Conservation (phyloP, 192 early-diverging fungal species). For the Podila verticillata region DNA sequence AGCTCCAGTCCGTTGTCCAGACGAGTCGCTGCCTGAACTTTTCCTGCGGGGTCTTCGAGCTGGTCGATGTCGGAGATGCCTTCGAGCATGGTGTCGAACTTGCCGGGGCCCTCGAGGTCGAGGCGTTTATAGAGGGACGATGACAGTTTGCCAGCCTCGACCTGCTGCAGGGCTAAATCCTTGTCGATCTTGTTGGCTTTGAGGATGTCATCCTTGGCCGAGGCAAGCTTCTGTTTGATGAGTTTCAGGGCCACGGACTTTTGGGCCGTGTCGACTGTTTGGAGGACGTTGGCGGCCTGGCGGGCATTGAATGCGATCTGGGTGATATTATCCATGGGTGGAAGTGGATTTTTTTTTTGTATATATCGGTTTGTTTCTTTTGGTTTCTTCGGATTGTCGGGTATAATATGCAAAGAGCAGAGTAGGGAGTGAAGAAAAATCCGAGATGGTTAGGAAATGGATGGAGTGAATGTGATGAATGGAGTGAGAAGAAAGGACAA, state of each 20-base stretch:
- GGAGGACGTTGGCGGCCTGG: constrained; percentile 76
- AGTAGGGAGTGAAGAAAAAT: background rate
- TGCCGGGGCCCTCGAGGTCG: constrained; percentile 86
- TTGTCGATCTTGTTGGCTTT: constrained; percentile 84
- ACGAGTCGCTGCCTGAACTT: constrained; percentile 78
- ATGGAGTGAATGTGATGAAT: background rate
- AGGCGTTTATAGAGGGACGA: constrained; percentile 86
- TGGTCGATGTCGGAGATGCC: constrained; percentile 90
- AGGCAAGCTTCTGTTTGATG: constrained; percentile 74
- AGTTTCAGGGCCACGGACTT: constrained; percentile 79
- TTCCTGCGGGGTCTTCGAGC: constrained; percentile 86
- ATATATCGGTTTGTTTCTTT: background rate
- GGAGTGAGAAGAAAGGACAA: background rate
- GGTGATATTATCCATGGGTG: constrained; percentile 36
- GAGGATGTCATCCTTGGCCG: constrained; percentile 74
- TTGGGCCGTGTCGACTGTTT: constrained; percentile 73
- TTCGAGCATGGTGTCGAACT: constrained; percentile 86
- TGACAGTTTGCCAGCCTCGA: constrained; percentile 78
- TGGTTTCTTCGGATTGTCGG: no score
- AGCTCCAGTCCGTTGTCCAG: constrained; percentile 89
- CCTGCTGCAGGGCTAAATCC: constrained; percentile 65
- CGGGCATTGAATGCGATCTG: constrained; percentile 70
- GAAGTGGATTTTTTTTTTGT: background rate
- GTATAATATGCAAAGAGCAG: background rate
- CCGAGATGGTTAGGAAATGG: background rate